Conservation (phyloP, 345 rosid genomes). For the Streptanthus diversifolius region DNA sequence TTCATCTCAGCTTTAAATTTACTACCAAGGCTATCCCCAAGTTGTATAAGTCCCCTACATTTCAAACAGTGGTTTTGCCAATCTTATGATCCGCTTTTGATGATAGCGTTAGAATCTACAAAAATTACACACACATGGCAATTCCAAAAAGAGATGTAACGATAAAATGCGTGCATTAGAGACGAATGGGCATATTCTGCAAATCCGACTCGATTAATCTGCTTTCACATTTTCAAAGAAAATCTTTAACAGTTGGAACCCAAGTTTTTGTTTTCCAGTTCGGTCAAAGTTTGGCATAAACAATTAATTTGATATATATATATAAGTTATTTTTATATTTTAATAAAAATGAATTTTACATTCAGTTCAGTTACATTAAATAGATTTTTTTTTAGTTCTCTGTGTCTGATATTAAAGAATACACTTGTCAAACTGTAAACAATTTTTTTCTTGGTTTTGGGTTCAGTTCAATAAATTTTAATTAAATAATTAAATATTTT, state of each 20-base stretch:
- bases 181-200: background rate
- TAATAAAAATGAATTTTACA: background rate
- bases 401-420: background rate
- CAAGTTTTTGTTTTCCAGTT: background rate
- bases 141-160: background rate
- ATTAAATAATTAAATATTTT: background rate
- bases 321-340: background rate
- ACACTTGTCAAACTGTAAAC: background rate
- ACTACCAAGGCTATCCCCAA: background rate
- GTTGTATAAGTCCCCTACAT: background rate
- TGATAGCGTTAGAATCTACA: background rate
- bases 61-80: conserved; percentile 6
- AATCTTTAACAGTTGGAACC: background rate
- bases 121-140: background rate
- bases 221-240: background rate
- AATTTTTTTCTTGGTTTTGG: background rate
- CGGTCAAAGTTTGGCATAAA: background rate
- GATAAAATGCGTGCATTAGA: background rate
- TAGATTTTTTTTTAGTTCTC: background rate
- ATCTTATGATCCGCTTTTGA: background rate
- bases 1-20: background rate
- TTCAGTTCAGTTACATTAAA: background rate
- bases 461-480: background rate
- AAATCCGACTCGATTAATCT: background rate
- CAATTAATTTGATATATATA: background rate